A percentile compares a stretch with the other conserved stretches of the same genome.
Evolutionary conservation across 192 early-diverging fungal genomes (phyloP).

Genomic region (Cetraspora pellucida): DNA sequence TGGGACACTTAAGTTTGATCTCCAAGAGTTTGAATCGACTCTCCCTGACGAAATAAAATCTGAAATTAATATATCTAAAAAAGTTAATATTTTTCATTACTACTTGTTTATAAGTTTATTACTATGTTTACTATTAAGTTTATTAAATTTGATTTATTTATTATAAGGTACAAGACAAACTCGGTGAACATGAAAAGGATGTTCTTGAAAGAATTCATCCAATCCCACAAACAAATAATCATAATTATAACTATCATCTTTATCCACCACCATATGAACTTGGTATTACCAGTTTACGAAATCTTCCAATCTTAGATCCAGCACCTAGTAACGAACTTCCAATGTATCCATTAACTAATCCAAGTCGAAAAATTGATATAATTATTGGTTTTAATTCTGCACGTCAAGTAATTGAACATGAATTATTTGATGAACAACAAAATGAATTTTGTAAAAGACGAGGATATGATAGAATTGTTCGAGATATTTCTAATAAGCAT

Average conservation of each 20-base stretch:
- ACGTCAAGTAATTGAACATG: conserved; percentile 68
- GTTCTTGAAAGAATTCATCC: neutral
- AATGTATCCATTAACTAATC: conserved; percentile 65
- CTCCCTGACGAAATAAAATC: conserved; percentile 23
- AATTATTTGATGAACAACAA: conserved; percentile 60
- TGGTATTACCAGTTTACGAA: no score
- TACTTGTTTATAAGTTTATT: no score
- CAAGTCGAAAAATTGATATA: conserved; percentile 69
- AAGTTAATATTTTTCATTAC: no score
- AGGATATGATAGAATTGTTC: no score
- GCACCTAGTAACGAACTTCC: no score
- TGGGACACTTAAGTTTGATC: neutral
- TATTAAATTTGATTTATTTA: neutral
- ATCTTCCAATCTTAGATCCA: no score
- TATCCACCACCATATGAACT: conserved; percentile 54
- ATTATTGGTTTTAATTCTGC: conserved; percentile 75
- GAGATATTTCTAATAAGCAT: no score
- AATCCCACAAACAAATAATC: conserved; percentile 57
- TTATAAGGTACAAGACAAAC: neutral
- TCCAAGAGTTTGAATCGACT: neutral
- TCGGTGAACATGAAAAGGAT: neutral
- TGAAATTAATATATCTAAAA: no score
- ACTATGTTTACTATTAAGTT: no score
- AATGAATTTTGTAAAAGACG: conserved; percentile 1
- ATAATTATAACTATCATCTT: conserved; percentile 67